These are phyloP conservation scores for Phytophthora hybrid DNA, from an alignment of 352 stramenopile species.

Conservation along the genomic window DNA sequence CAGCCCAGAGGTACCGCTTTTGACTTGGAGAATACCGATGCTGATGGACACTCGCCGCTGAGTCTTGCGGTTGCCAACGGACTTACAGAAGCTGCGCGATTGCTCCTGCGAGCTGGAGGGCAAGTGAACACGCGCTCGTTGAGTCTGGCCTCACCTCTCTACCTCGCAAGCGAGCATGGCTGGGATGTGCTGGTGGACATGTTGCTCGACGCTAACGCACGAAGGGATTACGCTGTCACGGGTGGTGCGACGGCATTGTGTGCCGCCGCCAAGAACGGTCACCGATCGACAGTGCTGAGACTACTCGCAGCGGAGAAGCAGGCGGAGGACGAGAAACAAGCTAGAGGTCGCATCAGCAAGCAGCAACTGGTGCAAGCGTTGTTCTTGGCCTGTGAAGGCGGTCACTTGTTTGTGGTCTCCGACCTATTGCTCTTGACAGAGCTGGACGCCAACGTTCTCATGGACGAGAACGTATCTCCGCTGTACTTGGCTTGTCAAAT, in stretches of 20 bases:
- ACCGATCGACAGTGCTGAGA: constrained; percentile 57
- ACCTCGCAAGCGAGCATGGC: constrained; percentile 80
- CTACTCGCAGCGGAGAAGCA: constrained; percentile 56
- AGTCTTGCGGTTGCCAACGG: constrained; percentile 72
- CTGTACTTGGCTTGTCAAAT: constrained; percentile 89
- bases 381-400: constrained; percentile 83
- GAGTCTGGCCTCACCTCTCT: constrained; percentile 76
- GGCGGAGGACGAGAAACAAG: constrained; percentile 17
- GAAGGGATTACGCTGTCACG: constrained; percentile 48
- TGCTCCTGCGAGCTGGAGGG: constrained; percentile 57
- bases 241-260: constrained; percentile 76
- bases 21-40: constrained; percentile 76
- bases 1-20: constrained; percentile 23
- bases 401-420: constrained; percentile 67
- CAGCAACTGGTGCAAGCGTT: constrained; percentile 66
- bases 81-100: constrained; percentile 47
- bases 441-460: constrained; percentile 73
- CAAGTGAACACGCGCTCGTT: constrained; percentile 72
- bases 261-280: constrained; percentile 82
- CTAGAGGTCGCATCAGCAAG: constrained; percentile 15
- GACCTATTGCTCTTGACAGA: constrained; percentile 68
- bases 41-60: constrained; percentile 64
- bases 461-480: constrained; percentile 82
- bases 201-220: constrained; percentile 57
- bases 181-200: constrained; percentile 75